Evolutionary conservation across 345 rosid genomes (phyloP).

Genomic region (Dipteronia sinensis): DNA sequence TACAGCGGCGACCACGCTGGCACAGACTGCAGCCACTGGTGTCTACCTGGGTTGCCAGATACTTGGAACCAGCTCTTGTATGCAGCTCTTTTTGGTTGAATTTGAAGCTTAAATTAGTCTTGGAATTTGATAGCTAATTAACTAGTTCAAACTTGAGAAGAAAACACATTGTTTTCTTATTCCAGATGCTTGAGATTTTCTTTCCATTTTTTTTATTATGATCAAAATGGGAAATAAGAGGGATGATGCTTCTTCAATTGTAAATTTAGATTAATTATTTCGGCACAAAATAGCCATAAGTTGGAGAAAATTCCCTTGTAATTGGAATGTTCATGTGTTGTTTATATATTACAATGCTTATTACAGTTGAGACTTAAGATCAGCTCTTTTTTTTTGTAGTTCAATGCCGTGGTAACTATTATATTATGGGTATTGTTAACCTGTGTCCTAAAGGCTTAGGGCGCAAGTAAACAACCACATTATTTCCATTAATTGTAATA

Average conservation of each 20-base stretch:
- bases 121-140: background rate
- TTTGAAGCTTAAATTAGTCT: background rate
- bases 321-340: background rate
- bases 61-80: constrained; percentile 84
- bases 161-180: constrained; percentile 28
- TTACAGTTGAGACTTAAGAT: too few species aligned
- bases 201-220: constrained; percentile 8
- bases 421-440: too few species aligned
- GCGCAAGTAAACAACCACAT: too few species aligned
- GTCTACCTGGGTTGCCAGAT: constrained; percentile 95
- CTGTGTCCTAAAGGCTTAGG: too few species aligned
- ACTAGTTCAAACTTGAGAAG: background rate
- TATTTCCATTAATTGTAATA: too few species aligned
- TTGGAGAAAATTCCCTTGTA: constrained; percentile 10
- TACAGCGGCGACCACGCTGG: constrained; percentile 44
- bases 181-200: constrained; percentile 11
- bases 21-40: constrained; percentile 91
- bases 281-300: background rate
- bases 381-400: too few species aligned
- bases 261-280: constrained; percentile 23
- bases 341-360: background rate
- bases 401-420: too few species aligned
- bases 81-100: constrained; percentile 46
- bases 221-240: constrained; percentile 25
- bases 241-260: constrained; percentile 22